Conservation (phyloP, 352 stramenopile species). For the Phytophthora tentaculata region DNA sequence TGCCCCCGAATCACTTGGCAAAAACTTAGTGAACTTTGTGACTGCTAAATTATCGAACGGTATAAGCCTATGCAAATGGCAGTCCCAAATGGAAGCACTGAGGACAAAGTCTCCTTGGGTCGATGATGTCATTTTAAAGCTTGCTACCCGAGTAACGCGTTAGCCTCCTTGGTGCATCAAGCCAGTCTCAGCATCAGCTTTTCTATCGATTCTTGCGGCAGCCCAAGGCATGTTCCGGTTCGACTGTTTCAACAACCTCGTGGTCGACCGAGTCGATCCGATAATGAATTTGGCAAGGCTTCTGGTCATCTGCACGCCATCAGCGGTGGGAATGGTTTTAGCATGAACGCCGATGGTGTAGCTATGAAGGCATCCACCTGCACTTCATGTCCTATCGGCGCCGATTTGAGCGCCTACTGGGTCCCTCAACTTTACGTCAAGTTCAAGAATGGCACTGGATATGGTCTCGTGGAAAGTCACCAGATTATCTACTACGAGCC, state of each 20-base stretch:
- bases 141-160: no score
- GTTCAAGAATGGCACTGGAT: constrained; percentile 65
- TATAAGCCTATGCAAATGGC: constrained; percentile 6
- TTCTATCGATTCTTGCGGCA: constrained; percentile 6
- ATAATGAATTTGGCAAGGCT: constrained; percentile 40
- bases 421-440: constrained; percentile 57
- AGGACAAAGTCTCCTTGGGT: no score
- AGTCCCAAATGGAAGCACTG: no score
- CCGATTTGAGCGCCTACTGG: constrained; percentile 61
- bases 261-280: constrained; percentile 55
- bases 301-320: constrained; percentile 49
- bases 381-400: constrained; percentile 57
- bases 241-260: constrained; percentile 64
- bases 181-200: constrained; percentile 8
- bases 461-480: constrained; percentile 53
- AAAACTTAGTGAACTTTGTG: constrained; percentile 18
- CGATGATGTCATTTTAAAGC: no score
- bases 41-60: constrained; percentile 14
- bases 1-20: neutral
- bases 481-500: constrained; percentile 64
- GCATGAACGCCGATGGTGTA: constrained; percentile 42
- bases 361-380: constrained; percentile 52
- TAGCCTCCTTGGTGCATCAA: constrained; percentile 18
- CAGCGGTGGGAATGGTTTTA: constrained; percentile 60
- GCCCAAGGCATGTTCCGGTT: constrained; percentile 49